phyloP scores from a whole-genome alignment of 2,329 filamentous ascomycete species.

The Passalora sequoiae region DNA sequence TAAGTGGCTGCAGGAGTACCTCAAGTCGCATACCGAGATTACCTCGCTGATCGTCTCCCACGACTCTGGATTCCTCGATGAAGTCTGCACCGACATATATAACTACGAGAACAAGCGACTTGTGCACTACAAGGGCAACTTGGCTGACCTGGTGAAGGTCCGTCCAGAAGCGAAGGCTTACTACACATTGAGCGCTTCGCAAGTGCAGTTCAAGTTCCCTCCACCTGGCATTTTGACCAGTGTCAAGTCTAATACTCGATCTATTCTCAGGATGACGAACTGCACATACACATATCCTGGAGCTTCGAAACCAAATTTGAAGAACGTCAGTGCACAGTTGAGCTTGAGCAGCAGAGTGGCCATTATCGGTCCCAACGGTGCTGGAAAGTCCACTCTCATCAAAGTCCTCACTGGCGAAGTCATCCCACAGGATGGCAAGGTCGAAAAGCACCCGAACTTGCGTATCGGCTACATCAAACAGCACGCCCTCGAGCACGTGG shows the following conservation, averaged over 20 bases:
- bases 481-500: conserved; percentile 96
- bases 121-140: conserved; percentile 75
- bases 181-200: conserved; percentile 85
- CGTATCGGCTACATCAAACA: conserved; percentile 99
- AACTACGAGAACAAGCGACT: conserved; percentile 99
- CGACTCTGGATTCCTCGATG: conserved; percentile 95
- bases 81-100: conserved; percentile 97
- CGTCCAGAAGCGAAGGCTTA: conserved; percentile 96
- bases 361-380: conserved; percentile 95
- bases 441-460: conserved; percentile 97
- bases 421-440: conserved; percentile 74
- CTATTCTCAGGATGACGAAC: conserved; percentile 91
- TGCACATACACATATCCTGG: conserved; percentile 93
- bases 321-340: conserved; percentile 81
- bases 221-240: conserved; percentile 88
- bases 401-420: conserved; percentile 93
- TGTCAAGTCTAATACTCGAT: conserved; percentile 89
- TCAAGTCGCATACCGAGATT: conserved; percentile 92
- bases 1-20: conserved; percentile 90
- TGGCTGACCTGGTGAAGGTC: conserved; percentile 76
- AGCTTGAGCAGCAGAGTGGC: conserved; percentile 87
- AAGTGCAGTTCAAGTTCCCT: conserved; percentile 96
- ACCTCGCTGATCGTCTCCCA: conserved; percentile 97
- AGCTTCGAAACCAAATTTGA: conserved; percentile 77
- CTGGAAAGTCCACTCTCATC: conserved; percentile 96